These are phyloP conservation scores for Monosporozyma aerobia DNA, from an alignment of 805 yeast species.

Conservation along the genomic window DNA sequence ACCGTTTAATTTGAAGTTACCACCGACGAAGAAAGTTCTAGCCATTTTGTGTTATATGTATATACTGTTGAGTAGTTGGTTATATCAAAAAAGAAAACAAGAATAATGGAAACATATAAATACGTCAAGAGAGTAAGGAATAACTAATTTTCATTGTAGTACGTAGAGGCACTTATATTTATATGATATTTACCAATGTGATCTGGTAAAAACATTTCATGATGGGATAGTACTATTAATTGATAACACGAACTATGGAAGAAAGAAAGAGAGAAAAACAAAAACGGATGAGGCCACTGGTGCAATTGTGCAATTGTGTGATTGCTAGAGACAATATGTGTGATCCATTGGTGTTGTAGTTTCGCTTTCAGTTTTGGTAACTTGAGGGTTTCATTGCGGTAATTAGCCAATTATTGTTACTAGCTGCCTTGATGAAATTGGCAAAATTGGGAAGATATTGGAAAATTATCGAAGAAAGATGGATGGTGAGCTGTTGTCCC, in stretches of 20 bases:
- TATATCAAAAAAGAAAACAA: not conserved
- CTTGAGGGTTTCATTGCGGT: not conserved
- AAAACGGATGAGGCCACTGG: not conserved
- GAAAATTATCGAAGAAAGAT: not conserved
- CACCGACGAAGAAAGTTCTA: constrained; percentile 92
- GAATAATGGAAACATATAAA: not conserved
- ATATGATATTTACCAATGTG: not conserved
- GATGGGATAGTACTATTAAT: not conserved
- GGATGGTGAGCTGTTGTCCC: not conserved
- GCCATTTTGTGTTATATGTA: constrained; percentile 37
- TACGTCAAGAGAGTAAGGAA: not conserved
- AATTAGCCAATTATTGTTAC: not conserved
- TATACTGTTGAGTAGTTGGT: not conserved
- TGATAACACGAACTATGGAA: not conserved
- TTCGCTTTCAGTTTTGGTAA: not conserved
- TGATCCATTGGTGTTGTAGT: no score
- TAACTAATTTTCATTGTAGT: not conserved
- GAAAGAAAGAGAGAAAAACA: no score
- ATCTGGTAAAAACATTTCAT: not conserved
- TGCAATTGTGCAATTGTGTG: not conserved
- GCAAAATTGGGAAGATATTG: not conserved
- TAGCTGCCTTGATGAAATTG: not conserved
- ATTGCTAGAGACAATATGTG: not conserved
- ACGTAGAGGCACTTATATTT: not conserved
- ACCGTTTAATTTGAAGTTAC: constrained; percentile 99